A percentile compares a stretch with the other conserved stretches of the same genome.
These are phyloP conservation scores for Haberlea rhodopensis DNA, from an alignment of 257 asterid species.

Conservation along the genomic window DNA sequence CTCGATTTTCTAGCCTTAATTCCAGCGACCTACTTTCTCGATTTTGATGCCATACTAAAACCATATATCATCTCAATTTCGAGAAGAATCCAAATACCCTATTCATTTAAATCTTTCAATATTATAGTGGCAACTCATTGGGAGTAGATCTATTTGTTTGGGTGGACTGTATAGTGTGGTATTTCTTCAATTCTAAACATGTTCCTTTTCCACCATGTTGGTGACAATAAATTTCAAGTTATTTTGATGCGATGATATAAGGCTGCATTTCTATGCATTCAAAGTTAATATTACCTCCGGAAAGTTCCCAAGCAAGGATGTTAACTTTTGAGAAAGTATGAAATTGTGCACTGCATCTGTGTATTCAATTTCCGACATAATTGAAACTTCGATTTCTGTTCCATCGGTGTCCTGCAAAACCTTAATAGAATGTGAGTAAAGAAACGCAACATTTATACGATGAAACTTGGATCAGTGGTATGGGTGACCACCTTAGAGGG, in stretches of 20 bases:
- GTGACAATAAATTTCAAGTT: too few relatives aligned
- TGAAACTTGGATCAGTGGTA: constrained; percentile 18
- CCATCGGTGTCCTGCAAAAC: constrained; percentile 50
- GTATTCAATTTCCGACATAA: constrained; percentile 82
- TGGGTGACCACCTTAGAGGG: constrained; percentile 52
- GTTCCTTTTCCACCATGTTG: too few relatives aligned
- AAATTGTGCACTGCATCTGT: constrained; percentile 98
- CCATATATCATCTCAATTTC: neutral
- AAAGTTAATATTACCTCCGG: constrained; percentile 89
- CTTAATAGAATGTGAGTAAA: constrained; percentile 22
- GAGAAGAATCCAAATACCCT: neutral
- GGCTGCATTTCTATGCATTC: neutral
- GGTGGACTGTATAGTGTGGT: neutral
- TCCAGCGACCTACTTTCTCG: neutral
- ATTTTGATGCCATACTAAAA: neutral
- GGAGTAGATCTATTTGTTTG: neutral
- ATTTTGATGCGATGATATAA: too few relatives aligned
- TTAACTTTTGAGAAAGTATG: constrained; percentile 83
- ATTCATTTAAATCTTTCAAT: neutral
- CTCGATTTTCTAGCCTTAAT: neutral
- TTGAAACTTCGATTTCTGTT: constrained; percentile 57
- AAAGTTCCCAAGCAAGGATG: constrained; percentile 81
- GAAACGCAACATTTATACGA: constrained; percentile 12
- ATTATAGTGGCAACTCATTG: neutral
- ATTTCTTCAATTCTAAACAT: too few relatives aligned